phyloP scores from a whole-genome alignment of 2,329 filamentous ascomycete genomes.

The Microthyrium microscopicum region DNA sequence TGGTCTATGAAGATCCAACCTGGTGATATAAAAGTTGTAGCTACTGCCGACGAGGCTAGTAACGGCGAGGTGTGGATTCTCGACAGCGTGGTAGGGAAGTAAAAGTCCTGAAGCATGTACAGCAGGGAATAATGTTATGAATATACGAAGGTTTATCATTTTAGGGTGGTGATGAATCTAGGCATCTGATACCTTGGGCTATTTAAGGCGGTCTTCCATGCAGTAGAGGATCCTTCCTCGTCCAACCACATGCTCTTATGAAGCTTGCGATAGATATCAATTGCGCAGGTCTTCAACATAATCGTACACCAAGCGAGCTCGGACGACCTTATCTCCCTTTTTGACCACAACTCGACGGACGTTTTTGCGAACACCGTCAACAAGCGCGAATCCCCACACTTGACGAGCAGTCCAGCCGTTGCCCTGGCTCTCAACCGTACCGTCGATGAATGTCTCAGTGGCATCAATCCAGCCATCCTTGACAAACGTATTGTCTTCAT shows the following conservation, averaged over 20 bases:
- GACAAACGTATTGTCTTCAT: conserved; percentile 8
- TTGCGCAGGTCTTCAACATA: too few relatives aligned
- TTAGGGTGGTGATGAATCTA: too few relatives aligned
- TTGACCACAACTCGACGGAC: conserved; percentile 18
- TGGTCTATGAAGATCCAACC: conserved; percentile 49
- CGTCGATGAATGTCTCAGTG: conserved; percentile 14
- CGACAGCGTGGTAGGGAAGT: conserved; percentile 36
- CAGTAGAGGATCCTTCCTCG: too few relatives aligned
- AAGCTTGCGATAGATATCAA: too few relatives aligned
- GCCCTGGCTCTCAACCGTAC: conserved; percentile 17
- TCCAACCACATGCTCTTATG: too few relatives aligned
- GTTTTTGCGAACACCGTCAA: conserved; percentile 11
- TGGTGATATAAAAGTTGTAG: conserved; percentile 59
- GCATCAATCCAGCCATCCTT: conserved; percentile 7
- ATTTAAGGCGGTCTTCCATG: too few relatives aligned
- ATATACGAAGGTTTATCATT: too few relatives aligned
- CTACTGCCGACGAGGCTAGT: conserved; percentile 55
- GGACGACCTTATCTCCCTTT: conserved; percentile 17
- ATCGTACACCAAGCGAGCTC: conserved; percentile 19
- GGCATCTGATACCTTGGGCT: too few relatives aligned
- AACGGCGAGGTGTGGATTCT: conserved; percentile 85
- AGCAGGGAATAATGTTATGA: too few relatives aligned
- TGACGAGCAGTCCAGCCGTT: conserved; percentile 21
- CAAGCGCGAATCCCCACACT: conserved; percentile 18
- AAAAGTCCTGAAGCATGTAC: too few relatives aligned